phyloP scores from a whole-genome alignment of 1,139 yeast genomes.

The Magnusiomyces fungicola region DNA sequence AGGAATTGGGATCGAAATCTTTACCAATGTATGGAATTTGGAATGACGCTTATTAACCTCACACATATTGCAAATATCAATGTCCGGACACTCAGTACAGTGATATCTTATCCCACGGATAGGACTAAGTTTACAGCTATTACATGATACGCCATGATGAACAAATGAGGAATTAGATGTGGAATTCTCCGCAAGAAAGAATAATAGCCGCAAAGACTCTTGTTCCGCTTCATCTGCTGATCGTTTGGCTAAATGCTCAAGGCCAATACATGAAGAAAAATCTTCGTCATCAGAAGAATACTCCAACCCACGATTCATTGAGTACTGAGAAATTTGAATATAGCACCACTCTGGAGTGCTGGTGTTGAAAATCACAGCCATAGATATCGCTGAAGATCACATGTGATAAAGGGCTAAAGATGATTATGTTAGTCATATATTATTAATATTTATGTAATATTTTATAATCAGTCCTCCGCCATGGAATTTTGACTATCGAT shows the following conservation, averaged over 20 bases:
- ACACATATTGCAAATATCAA: constrained; percentile 29
- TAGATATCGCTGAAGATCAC: too few species aligned
- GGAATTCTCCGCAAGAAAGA: constrained; percentile 24
- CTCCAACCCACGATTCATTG: background rate
- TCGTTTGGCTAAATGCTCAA: background rate
- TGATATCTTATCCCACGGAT: constrained; percentile 27
- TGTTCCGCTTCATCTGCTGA: constrained; percentile 14
- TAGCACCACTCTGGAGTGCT: too few species aligned
- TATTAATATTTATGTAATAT: too few species aligned
- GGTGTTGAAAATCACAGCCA: too few species aligned
- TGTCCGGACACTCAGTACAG: constrained; percentile 30
- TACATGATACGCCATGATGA: constrained; percentile 30
- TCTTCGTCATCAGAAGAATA: constrained; percentile 8
- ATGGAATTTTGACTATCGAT: too few species aligned
- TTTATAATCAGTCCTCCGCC: too few species aligned
- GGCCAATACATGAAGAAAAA: background rate
- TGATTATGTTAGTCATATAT: too few species aligned
- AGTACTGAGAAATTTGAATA: too few species aligned
- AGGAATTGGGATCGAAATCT: constrained; percentile 28
- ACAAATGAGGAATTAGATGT: constrained; percentile 18
- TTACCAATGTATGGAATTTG: constrained; percentile 22
- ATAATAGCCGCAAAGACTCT: constrained; percentile 22
- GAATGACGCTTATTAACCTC: constrained; percentile 23
- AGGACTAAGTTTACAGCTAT: constrained; percentile 28
- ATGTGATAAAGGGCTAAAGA: too few species aligned